Conservation (phyloP, 345 rosid species). For the Eucalyptus regnans region DNA sequence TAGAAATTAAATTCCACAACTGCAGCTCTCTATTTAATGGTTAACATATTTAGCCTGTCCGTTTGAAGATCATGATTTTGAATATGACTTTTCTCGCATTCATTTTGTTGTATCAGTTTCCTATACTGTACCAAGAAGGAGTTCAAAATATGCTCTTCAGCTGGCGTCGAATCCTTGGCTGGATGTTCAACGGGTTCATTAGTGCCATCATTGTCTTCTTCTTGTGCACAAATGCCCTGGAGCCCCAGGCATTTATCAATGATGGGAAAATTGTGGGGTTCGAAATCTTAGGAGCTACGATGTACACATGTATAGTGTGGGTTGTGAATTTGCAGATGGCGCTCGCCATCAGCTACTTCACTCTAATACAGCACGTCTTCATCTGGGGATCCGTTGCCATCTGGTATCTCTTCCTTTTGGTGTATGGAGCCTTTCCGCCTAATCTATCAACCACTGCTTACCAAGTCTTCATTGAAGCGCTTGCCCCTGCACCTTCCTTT, state of each 20-base stretch:
- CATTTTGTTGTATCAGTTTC: constrained; percentile 47
- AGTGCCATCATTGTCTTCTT: constrained; percentile 55
- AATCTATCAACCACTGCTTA: constrained; percentile 32
- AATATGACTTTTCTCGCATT: neutral
- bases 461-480: constrained; percentile 62
- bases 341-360: constrained; percentile 67
- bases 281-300: constrained; percentile 57
- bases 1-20: neutral
- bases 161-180: constrained; percentile 65
- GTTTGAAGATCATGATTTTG: neutral
- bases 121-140: constrained; percentile 86
- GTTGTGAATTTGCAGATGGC: constrained; percentile 80
- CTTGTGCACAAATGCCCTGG: constrained; percentile 51
- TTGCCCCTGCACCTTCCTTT: constrained; percentile 64
- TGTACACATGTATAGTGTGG: constrained; percentile 87
- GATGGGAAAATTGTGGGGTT: constrained; percentile 54
- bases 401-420: constrained; percentile 67
- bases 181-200: constrained; percentile 74
- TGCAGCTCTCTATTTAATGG: neutral
- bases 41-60: neutral
- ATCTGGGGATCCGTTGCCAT: constrained; percentile 61
- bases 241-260: constrained; percentile 50
- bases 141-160: constrained; percentile 73
- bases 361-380: constrained; percentile 52
- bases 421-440: constrained; percentile 43